phyloP scores from a whole-genome alignment of 2,329 filamentous ascomycete genomes.

The Penicillium sp. region DNA sequence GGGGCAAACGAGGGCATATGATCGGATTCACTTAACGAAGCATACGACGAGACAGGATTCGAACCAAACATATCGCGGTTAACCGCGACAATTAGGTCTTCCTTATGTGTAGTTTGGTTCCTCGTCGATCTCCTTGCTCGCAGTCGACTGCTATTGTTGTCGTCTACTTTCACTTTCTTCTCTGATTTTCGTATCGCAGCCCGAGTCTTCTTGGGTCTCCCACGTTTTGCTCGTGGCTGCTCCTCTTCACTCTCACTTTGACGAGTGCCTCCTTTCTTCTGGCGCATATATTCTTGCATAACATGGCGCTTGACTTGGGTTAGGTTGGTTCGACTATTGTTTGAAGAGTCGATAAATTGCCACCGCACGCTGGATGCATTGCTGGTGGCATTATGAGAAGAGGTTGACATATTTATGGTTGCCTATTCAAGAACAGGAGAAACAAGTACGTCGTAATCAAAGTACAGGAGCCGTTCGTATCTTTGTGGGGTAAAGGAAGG shows the following conservation, averaged over 20 bases:
- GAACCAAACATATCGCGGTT: neutral
- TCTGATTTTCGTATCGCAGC: conserved; percentile 3
- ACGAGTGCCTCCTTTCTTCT: conserved; percentile 28
- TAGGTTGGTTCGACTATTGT: conserved; percentile 36
- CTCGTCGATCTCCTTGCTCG: neutral
- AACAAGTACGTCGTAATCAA: neutral
- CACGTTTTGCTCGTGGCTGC: conserved; percentile 8
- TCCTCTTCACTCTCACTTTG: conserved; percentile 21
- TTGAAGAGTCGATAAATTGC: conserved; percentile 43
- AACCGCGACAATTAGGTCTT: conserved; percentile 1
- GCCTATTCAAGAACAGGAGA: neutral
- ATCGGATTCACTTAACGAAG: neutral
- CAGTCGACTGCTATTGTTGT: neutral
- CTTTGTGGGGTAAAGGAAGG: neutral
- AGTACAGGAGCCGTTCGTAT: neutral
- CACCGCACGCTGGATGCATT: conserved; percentile 27
- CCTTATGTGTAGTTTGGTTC: neutral
- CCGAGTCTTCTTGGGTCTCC: conserved; percentile 13
- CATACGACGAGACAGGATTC: neutral
- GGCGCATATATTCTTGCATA: conserved; percentile 44
- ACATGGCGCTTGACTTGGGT: conserved; percentile 46
- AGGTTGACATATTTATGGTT: conserved; percentile 15
- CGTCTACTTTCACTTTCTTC: conserved; percentile 1
- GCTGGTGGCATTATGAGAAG: conserved; percentile 2
- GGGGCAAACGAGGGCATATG: neutral